Evolutionary conservation across 495 filamentous ascomycete species (phyloP).

Genomic region (Hypoxylon cercidicola): DNA sequence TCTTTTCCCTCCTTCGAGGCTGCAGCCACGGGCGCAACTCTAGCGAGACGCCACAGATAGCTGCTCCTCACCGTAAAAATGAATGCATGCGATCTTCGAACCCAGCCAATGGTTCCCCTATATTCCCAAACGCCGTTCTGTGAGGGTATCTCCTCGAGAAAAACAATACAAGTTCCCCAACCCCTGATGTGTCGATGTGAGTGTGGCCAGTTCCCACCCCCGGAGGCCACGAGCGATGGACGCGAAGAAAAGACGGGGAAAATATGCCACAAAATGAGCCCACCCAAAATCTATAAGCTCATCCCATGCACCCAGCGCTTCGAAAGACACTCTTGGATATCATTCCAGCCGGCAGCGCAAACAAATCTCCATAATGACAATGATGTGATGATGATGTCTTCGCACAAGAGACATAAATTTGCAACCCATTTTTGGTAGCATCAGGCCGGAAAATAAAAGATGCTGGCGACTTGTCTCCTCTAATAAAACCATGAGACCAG

Average conservation of each 20-base stretch:
- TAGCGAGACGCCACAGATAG: conserved; percentile 19
- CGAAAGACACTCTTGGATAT: conserved; percentile 43
- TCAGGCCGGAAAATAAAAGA: conserved; percentile 30
- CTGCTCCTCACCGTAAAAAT: conserved; percentile 37
- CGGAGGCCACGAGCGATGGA: conserved; percentile 44
- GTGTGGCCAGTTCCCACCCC: conserved; percentile 38
- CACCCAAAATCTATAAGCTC: conserved; percentile 46
- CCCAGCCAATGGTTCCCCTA: conserved; percentile 29
- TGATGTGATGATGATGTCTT: conserved; percentile 32
- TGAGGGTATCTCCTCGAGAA: conserved; percentile 48
- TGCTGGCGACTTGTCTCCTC: conserved; percentile 40
- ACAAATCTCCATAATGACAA: conserved; percentile 27
- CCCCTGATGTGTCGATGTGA: conserved; percentile 37
- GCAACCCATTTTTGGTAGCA: conserved; percentile 40
- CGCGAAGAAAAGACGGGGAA: conserved; percentile 42
- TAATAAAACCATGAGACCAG: conserved; percentile 44
- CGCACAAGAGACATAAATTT: conserved; percentile 36
- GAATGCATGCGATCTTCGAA: conserved; percentile 40
- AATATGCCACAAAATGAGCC: conserved; percentile 44
- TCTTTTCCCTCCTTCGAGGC: conserved; percentile 25
- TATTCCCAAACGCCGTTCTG: conserved; percentile 48
- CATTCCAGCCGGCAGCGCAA: conserved; percentile 41
- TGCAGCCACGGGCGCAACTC: conserved; percentile 28
- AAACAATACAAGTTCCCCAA: conserved; percentile 30
- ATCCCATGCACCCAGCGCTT: conserved; percentile 45